These are phyloP conservation scores for Penicillium silybi DNA, from an alignment of 495 filamentous ascomycete genomes.

Conservation along the genomic window DNA sequence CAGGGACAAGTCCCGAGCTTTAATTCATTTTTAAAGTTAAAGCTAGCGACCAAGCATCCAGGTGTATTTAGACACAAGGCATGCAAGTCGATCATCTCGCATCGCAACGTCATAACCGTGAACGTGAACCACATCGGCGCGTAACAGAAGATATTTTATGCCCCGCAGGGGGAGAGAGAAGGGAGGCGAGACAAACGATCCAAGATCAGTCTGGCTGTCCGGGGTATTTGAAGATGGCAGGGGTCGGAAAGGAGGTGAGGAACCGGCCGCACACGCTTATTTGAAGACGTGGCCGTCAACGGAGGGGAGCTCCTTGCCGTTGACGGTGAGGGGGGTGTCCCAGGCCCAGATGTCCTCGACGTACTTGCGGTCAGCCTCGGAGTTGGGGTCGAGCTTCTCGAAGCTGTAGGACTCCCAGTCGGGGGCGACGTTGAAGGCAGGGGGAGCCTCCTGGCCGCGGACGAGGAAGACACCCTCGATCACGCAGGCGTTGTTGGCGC, in stretches of 20 bases:
- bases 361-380: constrained; percentile 75
- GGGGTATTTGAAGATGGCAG: constrained; percentile 24
- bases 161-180: constrained; percentile 6
- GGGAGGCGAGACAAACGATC: constrained; percentile 10
- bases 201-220: constrained; percentile 1
- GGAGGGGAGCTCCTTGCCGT: constrained; percentile 75
- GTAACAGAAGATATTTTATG: constrained; percentile 11
- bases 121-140: constrained; percentile 30
- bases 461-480: constrained; percentile 89
- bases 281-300: constrained; percentile 98
- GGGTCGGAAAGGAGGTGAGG: constrained; percentile 2
- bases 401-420: constrained; percentile 97
- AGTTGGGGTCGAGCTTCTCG: constrained; percentile 86
- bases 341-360: constrained; percentile 85
- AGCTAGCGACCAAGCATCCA: constrained; percentile 2
- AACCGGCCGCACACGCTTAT: constrained; percentile 52
- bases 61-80: background rate
- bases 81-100: constrained; percentile 25
- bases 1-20: background rate
- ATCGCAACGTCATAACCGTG: constrained; percentile 32
- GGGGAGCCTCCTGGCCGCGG: constrained; percentile 80
- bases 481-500: constrained; percentile 78
- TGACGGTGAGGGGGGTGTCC: constrained; percentile 73
- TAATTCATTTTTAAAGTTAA: background rate
- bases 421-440: constrained; percentile 93